These are phyloP conservation scores for Backusella australiensis DNA, from an alignment of 192 early-diverging fungal genomes.

Conservation along the genomic window DNA sequence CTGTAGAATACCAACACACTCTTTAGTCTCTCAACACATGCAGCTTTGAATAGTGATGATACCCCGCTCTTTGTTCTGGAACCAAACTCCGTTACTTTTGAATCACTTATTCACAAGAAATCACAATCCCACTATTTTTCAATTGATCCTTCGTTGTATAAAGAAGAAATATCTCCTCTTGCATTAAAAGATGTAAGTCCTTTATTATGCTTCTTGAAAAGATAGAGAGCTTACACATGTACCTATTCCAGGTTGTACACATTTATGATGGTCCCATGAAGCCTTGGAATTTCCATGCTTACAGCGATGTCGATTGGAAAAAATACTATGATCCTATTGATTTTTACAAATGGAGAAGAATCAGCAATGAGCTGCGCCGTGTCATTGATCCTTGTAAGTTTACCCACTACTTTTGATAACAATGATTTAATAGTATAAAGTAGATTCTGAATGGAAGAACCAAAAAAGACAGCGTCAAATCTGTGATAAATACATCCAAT, in stretches of 20 bases:
- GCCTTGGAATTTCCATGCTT: constrained; percentile 19
- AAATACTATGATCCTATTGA: constrained; percentile 5
- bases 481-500: constrained; percentile 19
- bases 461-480: neutral
- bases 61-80: constrained; percentile 6
- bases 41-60: neutral
- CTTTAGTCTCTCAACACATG: neutral
- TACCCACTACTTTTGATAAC: too few relatives aligned
- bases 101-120: neutral
- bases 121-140: neutral
- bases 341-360: constrained; percentile 16
- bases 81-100: constrained; percentile 7
- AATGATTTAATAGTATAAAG: neutral
- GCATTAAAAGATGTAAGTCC: neutral
- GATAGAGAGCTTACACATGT: too few relatives aligned
- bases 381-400: neutral
- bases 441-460: constrained; percentile 15
- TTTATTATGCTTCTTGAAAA: too few relatives aligned
- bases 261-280: neutral
- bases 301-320: constrained; percentile 2
- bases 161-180: neutral
- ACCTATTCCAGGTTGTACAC: neutral
- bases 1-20: neutral
- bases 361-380: neutral
- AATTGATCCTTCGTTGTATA: neutral